phyloP scores from a whole-genome alignment of 805 yeast genomes.

The Ogataea ramenticola region DNA sequence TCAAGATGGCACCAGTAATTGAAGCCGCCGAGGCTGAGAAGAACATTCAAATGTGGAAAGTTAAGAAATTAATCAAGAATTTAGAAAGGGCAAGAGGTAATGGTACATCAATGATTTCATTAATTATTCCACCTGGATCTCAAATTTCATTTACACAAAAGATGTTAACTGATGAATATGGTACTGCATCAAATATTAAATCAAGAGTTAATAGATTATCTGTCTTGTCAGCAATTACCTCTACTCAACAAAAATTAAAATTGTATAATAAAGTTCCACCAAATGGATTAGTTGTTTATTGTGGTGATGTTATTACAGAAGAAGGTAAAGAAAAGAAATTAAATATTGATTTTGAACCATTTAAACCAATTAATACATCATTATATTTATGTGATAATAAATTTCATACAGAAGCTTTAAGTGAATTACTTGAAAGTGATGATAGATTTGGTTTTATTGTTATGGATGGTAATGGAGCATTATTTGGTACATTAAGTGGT shows the following conservation, averaged over 20 bases:
- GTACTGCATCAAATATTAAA: constrained; percentile 97
- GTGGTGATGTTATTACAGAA: constrained; percentile 96
- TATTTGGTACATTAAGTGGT: constrained; percentile 93
- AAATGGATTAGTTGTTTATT: constrained; percentile 91
- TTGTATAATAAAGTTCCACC: constrained; percentile 84
- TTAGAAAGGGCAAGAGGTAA: constrained; percentile 93
- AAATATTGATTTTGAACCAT: constrained; percentile 96
- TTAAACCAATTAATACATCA: constrained; percentile 98
- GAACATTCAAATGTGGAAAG: constrained; percentile 98
- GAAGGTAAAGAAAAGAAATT: constrained; percentile 97
- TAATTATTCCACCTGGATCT: constrained; percentile 92
- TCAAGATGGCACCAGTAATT: constrained; percentile 27
- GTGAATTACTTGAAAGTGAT: constrained; percentile 90
- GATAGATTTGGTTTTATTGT: constrained; percentile 96
- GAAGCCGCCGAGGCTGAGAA: constrained; percentile 87
- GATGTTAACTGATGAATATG: constrained; percentile 96
- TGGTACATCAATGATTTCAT: constrained; percentile 98
- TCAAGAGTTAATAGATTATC: constrained; percentile 96
- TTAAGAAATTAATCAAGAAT: constrained; percentile 86
- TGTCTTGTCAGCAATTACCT: constrained; percentile 93
- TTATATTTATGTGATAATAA: constrained; percentile 94
- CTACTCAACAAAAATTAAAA: constrained; percentile 95
- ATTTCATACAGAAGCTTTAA: constrained; percentile 94
- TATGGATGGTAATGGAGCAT: constrained; percentile 99
- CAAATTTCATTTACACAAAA: constrained; percentile 84